Evolutionary conservation across 2,329 filamentous ascomycete species (phyloP), one percentile per base, ranked within the genome.

Genomic region (Fusarium siculi): DNA sequence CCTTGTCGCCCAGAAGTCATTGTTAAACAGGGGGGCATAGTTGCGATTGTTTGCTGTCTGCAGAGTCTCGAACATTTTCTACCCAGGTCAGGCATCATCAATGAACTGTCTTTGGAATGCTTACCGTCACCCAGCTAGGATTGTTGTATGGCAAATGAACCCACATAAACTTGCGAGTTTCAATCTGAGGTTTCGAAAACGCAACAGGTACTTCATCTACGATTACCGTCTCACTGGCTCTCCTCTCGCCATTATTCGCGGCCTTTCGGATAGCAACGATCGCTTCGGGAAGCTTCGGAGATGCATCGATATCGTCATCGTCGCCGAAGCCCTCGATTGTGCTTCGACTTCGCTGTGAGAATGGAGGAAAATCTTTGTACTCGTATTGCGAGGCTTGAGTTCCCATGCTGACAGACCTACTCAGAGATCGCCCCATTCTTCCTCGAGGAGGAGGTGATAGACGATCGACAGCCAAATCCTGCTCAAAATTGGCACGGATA

Each of bases 111-210:
- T 30, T 30, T 9, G 16, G 34, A 10, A 4, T 39, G 5, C 36
- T 67, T 75, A 87, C 87, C 81, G 87, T 88, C 5, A 89, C 88
- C 88, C 88, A 90, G 0, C 85, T 83, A 0, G 88, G 87, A 57
- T 90, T 89, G 14, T 87, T 90, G 34, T 85, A 89, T 0, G 88
- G 86, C 23, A 88, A 72, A 77, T 90, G 88, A 52, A 90, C 84
- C 88, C 88, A 90, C 73, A 87, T 85, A 72, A 89, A 89, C 76
- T 86, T 88, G 30, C 86, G 83, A 5, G 77, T 72, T 40, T 79
- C 76, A 6, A 79, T 74, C 43, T 81, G 76, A 4, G 82, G 82
- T 61, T 78, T 81, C 15, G 74, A 63, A 72, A 83, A 80, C 36
- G 79, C 76, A 40, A 76, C 68, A 0, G 78, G 76, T 14, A 75